Evolutionary conservation across 306 rosid species (phyloP).

Genomic region (Medicago ruthenica): DNA sequence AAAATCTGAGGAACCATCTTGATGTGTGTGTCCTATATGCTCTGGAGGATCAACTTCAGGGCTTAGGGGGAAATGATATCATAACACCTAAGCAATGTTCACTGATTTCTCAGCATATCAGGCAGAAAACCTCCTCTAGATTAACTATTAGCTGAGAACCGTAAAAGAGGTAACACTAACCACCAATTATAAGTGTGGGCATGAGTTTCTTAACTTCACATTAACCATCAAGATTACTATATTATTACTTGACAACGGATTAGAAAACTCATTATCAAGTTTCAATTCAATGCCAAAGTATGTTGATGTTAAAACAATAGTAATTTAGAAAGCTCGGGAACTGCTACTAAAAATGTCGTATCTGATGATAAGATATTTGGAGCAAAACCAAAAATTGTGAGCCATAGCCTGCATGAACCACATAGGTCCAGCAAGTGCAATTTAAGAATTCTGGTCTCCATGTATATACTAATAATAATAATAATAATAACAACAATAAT

Average conservation of each 20-base stretch:
- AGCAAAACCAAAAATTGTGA: conserved; percentile 22
- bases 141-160: conserved; percentile 16
- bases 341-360: conserved; percentile 21
- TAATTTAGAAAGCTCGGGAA: conserved; percentile 11
- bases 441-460: neutral
- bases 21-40: neutral
- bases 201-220: neutral
- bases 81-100: neutral
- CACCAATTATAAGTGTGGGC: neutral
- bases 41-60: neutral
- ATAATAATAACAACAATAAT: neutral
- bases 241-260: conserved; percentile 4
- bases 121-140: conserved; percentile 12
- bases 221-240: conserved; percentile 5
- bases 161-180: conserved; percentile 17
- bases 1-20: neutral
- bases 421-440: neutral
- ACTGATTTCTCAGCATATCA: neutral
- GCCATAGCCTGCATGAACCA: conserved; percentile 18
- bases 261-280: conserved; percentile 13
- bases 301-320: neutral
- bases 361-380: neutral
- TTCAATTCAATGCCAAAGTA: conserved; percentile 20
- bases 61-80: neutral
- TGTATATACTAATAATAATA: neutral